These are phyloP conservation scores for Dothistroma pini DNA, from an alignment of 2,329 filamentous ascomycete genomes.

Conservation along the genomic window DNA sequence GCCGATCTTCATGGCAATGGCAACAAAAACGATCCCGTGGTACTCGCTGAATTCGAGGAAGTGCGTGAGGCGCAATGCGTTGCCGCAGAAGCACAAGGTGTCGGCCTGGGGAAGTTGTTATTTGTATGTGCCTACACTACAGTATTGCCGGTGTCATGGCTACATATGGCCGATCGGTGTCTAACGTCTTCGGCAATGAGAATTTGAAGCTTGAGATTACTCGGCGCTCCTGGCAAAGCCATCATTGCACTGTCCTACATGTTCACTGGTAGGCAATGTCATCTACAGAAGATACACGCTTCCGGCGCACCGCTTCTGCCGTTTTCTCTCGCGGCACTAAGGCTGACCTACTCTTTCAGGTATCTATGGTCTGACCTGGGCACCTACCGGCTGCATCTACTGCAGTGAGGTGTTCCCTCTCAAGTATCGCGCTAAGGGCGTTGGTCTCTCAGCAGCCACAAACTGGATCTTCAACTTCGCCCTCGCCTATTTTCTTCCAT, in stretches of 20 bases:
- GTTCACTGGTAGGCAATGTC: too few relatives aligned
- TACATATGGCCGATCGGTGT: constrained; percentile 40
- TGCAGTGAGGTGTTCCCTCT: constrained; percentile 61
- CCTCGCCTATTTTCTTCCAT: constrained; percentile 57
- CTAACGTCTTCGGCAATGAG: constrained; percentile 33
- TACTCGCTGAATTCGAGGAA: constrained; percentile 47
- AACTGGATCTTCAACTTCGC: constrained; percentile 46
- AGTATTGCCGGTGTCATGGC: constrained; percentile 47
- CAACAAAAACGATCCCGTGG: constrained; percentile 42
- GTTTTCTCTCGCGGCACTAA: too few relatives aligned
- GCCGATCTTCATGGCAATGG: constrained; percentile 45
- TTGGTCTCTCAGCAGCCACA: constrained; percentile 54
- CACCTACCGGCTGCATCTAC: constrained; percentile 63
- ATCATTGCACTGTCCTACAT: constrained; percentile 64
- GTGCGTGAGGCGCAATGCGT: constrained; percentile 40
- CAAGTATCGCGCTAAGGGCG: constrained; percentile 57
- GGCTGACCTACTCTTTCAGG: constrained; percentile 46
- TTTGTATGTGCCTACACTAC: constrained; percentile 46
- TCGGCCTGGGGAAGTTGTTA: constrained; percentile 40
- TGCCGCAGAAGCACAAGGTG: constrained; percentile 38
- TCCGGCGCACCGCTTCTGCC: too few relatives aligned
- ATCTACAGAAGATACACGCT: too few relatives aligned
- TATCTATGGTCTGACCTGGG: constrained; percentile 59
- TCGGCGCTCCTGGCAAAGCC: constrained; percentile 51
- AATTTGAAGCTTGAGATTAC: constrained; percentile 53